Percentiles rank a stretch among this genome's conserved stretches.
Evolutionary conservation across 768 basidiomycete genomes (phyloP).

Genomic region (Russula earlei): DNA sequence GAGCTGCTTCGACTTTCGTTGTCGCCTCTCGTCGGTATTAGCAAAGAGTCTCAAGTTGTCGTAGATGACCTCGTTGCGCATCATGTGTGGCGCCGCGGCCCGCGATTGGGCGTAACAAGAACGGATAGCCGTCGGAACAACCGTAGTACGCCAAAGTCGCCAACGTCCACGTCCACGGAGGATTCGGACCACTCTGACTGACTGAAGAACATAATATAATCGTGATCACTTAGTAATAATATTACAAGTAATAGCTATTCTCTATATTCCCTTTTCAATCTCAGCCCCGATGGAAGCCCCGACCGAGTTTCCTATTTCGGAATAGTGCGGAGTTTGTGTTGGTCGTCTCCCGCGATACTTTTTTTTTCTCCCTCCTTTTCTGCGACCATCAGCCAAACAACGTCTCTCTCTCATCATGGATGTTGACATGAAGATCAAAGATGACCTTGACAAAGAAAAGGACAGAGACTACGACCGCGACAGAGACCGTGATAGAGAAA

Average conservation of each 20-base stretch:
- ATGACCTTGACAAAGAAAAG: conserved; percentile 59
- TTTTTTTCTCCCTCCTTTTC: background rate
- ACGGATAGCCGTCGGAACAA: background rate
- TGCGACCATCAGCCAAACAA: background rate
- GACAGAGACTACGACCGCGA: conserved; percentile 37
- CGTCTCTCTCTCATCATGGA: conserved; percentile 41
- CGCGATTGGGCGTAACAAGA: background rate
- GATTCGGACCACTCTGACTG: conserved; percentile 5
- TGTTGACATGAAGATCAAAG: conserved; percentile 74
- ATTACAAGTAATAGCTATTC: background rate
- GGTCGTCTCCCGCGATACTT: background rate
- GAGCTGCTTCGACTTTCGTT: conserved; percentile 16
- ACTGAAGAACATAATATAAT: no score
- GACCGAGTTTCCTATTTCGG: background rate
- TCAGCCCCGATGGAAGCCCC: no score
- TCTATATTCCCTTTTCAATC: no score
- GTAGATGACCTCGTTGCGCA: conserved; percentile 19
- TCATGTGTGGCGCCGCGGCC: conserved; percentile 19
- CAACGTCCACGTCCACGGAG: background rate
- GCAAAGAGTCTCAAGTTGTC: background rate
- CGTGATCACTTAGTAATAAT: no score
- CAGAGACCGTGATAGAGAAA: conserved; percentile 37
- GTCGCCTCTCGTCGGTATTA: conserved; percentile 18
- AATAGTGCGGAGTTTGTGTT: conserved; percentile 1
- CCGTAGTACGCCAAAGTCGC: background rate